Evolutionary conservation across 2,329 filamentous ascomycete genomes (phyloP).

Genomic region (Sclerotinia subarctica): DNA sequence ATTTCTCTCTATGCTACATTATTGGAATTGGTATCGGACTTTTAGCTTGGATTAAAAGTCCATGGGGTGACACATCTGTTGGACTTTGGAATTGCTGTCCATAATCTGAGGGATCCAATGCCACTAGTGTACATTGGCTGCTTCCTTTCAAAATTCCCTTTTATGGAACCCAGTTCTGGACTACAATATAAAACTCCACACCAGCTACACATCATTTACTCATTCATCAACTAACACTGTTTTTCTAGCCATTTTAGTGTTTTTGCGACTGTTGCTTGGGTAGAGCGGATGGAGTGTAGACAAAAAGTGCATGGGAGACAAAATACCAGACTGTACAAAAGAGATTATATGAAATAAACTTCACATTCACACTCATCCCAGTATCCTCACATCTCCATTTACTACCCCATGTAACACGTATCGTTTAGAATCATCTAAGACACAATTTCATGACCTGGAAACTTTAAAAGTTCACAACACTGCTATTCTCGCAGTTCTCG

Average conservation of each 20-base stretch:
- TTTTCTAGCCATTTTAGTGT: conserved; percentile 18
- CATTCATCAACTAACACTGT: background rate
- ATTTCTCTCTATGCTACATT: conserved; percentile 1
- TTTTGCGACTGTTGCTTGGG: background rate
- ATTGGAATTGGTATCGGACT: too few relatives aligned
- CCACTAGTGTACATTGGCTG: conserved; percentile 3
- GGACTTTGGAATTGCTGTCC: background rate
- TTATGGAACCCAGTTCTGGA: background rate
- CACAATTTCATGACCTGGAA: background rate
- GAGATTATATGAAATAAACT: conserved; percentile 19
- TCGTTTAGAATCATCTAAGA: background rate
- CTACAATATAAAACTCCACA: background rate
- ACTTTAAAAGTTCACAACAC: background rate
- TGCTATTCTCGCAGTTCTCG: conserved; percentile 6
- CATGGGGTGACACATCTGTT: background rate
- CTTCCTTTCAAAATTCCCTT: background rate
- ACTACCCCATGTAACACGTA: background rate
- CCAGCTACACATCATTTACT: background rate
- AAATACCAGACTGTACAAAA: conserved; percentile 22
- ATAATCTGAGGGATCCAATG: background rate
- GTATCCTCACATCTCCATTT: background rate
- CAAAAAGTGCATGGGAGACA: conserved; percentile 11
- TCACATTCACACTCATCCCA: conserved; percentile 3
- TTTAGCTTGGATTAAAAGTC: too few relatives aligned
- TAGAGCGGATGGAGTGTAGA: background rate